Evolutionary conservation across 1,284 basidiomycete species (phyloP), one percentile per base, ranked within the genome.

Genomic region (Ustilago curta): DNA sequence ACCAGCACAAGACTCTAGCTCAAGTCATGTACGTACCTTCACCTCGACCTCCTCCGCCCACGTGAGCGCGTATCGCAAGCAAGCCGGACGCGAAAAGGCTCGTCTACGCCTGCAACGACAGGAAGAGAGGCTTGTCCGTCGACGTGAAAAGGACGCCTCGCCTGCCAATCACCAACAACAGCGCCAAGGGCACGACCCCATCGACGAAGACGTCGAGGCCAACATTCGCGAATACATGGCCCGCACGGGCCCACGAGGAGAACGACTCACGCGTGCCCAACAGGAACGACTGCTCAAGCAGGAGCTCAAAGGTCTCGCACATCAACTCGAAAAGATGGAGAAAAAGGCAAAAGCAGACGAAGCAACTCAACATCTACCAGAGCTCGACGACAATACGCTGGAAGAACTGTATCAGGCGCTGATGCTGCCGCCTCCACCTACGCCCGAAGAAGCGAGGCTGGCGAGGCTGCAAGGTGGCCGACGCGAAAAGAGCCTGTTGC

Each of bases 341-440:
- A 76, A 79, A 58, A 66, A 70, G 27, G 66, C 64, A n/a, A 69
- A 69, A 48, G 63, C 76, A 14, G 67, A 70, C n/a, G 58, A 71
- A 32, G 64, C 68, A 4, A 77, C 78, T 11, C 42, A 64, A 42
- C 31, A 82, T n/a, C 49, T 83, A 23, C 81, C 81, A 4, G 70
- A 73, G 43, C 55, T 83, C 1, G 81, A 83, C 49, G 81, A 83
- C 16, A 64, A 70, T 32, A 63, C 60, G 29, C 65, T 83, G 23
- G 81, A 82, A 25, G 72, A 80, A 52, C 56, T 83, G 25, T 82
- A 83, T 52, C 73, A 67, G 27, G 81, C 79, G 7, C 50, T 83
- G 37, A 66, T 78, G 39, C 51, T 73, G 12, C 68, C 80, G 1
- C 70, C 69, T 14, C 63, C 69, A 8, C 59, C 71, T 5, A 70